These are phyloP conservation scores for Backusella morwellensis DNA, from an alignment of 192 early-diverging fungal species.

Conservation along the genomic window DNA sequence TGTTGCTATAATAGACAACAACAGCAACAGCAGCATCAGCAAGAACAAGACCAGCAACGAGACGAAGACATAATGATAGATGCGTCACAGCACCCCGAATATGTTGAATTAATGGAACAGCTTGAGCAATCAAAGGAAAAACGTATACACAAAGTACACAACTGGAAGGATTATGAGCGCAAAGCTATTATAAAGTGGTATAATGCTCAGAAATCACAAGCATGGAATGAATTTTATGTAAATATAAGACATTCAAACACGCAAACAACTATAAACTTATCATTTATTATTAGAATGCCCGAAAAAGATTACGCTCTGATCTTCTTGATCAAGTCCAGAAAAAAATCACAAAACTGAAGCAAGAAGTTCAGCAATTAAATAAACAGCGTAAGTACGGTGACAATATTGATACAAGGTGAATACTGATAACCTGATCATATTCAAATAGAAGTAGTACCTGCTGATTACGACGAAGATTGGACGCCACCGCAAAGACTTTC, in stretches of 20 bases:
- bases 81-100: conserved; percentile 12
- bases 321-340: background rate
- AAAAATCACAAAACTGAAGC: background rate
- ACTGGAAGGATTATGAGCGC: conserved; percentile 1
- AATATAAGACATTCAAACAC: background rate
- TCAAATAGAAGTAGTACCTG: background rate
- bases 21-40: background rate
- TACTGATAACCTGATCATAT: background rate
- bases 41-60: background rate
- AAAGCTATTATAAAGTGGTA: conserved; percentile 4
- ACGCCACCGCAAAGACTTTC: conserved; percentile 1
- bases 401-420: background rate
- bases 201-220: conserved; percentile 12
- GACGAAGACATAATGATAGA: background rate
- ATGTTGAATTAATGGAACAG: conserved; percentile 2
- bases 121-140: conserved; percentile 5
- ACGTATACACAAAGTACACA: background rate
- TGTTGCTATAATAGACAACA: background rate
- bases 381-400: background rate
- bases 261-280: background rate
- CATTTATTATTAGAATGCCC: background rate
- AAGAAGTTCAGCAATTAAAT: conserved; percentile 6
- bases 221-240: conserved; percentile 17
- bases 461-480: conserved; percentile 3
- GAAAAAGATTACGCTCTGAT: conserved; percentile 1